Conservation (phyloP, 1,284 basidiomycete species). For the Golubevia pallescens region DNA sequence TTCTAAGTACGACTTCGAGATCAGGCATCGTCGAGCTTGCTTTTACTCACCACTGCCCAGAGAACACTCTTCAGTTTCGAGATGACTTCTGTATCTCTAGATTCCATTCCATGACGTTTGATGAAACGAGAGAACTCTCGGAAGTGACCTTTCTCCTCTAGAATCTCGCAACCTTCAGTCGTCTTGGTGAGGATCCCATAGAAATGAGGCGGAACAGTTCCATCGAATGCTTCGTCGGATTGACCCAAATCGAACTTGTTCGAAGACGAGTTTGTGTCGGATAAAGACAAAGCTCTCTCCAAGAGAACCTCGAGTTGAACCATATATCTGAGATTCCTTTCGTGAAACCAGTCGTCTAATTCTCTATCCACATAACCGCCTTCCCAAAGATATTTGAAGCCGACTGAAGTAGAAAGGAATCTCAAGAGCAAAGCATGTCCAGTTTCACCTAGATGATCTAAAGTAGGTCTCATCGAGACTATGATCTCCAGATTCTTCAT, state of each 20-base stretch:
- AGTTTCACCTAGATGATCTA: slow-evolving; percentile 92
- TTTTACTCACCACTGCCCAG: slow-evolving; percentile 93
- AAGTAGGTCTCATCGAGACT: slow-evolving; percentile 88
- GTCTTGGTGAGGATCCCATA: slow-evolving; percentile 98
- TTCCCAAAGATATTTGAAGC: slow-evolving; percentile 88
- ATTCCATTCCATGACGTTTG: slow-evolving; percentile 82
- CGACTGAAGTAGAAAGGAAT: slow-evolving; percentile 91
- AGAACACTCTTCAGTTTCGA: slow-evolving; percentile 90
- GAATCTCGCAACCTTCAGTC: slow-evolving; percentile 85
- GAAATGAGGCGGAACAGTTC: slow-evolving; percentile 90
- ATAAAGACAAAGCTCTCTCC: slow-evolving; percentile 68
- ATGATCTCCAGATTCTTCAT: slow-evolving; percentile 84
- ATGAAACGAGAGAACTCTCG: slow-evolving; percentile 88
- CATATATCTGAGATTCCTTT: slow-evolving; percentile 81
- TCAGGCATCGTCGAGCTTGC: too few relatives aligned
- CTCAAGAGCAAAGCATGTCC: slow-evolving; percentile 83
- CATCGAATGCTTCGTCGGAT: slow-evolving; percentile 68
- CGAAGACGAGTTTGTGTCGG: neutral
- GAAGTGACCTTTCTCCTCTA: slow-evolving; percentile 89
- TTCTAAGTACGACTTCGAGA: too few relatives aligned
- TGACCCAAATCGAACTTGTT: too few relatives aligned
- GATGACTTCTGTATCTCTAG: slow-evolving; percentile 80
- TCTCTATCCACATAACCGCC: slow-evolving; percentile 91
- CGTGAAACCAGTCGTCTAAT: slow-evolving; percentile 91
- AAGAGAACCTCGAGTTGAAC: slow-evolving; percentile 86